Base-by-base conservation (phyloP, 805 yeast species). In the Wickerhamiella brachini region DNA sequence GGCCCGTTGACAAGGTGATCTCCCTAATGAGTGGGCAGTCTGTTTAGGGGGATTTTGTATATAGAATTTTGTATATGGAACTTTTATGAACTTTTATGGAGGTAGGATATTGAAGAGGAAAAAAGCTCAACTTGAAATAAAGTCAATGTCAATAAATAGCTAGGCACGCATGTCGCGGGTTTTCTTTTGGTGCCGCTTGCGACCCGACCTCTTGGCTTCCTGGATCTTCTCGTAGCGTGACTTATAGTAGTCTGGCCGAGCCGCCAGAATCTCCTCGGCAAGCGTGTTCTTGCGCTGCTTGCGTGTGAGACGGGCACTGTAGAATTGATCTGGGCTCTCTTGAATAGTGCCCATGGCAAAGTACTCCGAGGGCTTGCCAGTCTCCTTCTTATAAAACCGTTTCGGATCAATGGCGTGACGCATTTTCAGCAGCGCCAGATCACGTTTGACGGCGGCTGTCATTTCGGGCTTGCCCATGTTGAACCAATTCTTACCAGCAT, bases 371-470 rank as follows among this genome's bases (percentile, higher is more conserved):
- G 75, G 73, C 48, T 73, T 74, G 31, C 59, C 59, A 83, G 88
- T 83, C 53, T 83, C 93, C 65, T 85, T 86, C 68, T 85, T 87
- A 68, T 93, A 93, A 68, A 87, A 95, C 59, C 97, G 77, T 68
- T 93, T 93, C 7, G 97, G 97, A 64, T 93, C 97, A 55, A 93
- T 73, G 9, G 88, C 95, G 51, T 84, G 83, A 67, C 98, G 79
- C 70, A 90, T 85, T 62, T 86, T 81, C 53, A 93, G 72, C 15
- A 93, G 68, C 61, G 79, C 71, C 58, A 93, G 64, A 64, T 93
- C 97, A 53, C 95, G 74, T 61, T 83, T 83, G 20, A 85, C 63
- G 26, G 75, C 74, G 1, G 82, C 79, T 9, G 94, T 84, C 54
- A 85, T 67, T 58, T 84, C 93, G 5, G 81, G 79, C 57, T 78